Conservation (phyloP, 2,329 filamentous ascomycete genomes). For the Fusarium sp. region DNA sequence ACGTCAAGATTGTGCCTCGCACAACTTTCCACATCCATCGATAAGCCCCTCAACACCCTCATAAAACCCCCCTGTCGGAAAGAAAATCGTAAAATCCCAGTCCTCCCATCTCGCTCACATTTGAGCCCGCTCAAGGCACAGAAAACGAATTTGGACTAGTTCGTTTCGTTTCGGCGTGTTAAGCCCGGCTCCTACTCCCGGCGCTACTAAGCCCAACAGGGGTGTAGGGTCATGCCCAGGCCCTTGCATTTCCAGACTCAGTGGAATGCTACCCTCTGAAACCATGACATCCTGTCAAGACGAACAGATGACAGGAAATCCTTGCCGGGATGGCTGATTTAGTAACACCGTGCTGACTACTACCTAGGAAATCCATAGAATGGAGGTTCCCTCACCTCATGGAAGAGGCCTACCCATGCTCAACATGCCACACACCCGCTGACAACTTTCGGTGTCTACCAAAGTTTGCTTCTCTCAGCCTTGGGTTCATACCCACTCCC, state of each 20-base stretch:
- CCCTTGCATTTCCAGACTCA: background rate
- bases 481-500: background rate
- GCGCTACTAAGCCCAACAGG: too few relatives aligned
- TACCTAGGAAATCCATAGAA: background rate
- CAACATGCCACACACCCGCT: background rate
- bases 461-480: background rate
- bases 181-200: too few relatives aligned
- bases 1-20: too few relatives aligned
- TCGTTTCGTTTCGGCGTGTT: too few relatives aligned
- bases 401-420: background rate
- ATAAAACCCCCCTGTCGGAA: too few relatives aligned
- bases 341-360: background rate
- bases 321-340: background rate
- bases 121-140: too few relatives aligned
- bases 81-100: too few relatives aligned
- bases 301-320: background rate
- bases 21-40: too few relatives aligned
- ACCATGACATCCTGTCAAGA: background rate
- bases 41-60: too few relatives aligned
- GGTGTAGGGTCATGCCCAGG: too few relatives aligned
- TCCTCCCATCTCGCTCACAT: too few relatives aligned
- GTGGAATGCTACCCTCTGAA: background rate
- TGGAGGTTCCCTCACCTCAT: background rate
- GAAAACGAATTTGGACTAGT: too few relatives aligned
- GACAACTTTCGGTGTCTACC: background rate